Evolutionary conservation across 257 asterid species (phyloP), one percentile per base, ranked within the genome.

Genomic region (Eucommia ulmoides): DNA sequence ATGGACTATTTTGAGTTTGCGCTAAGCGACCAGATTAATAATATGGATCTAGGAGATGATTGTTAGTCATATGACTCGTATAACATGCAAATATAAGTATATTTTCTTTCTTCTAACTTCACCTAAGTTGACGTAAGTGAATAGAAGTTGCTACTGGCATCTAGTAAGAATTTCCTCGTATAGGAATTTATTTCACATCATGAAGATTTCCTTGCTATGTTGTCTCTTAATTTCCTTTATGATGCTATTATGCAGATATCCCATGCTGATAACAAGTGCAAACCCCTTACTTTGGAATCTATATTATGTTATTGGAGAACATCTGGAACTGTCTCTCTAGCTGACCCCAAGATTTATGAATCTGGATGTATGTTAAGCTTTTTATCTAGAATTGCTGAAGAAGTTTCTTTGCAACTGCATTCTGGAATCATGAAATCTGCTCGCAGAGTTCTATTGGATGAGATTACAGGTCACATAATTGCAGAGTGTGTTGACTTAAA

Each of bases 371-470:
- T 56, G 33, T 65, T 45, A 26, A 60, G 71, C 68, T 73, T 84
- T 64, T 55, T 78, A 58, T 75, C 83, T 33, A 70, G 63, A 62
- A 69, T 85, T 54, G 73, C 92, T 59, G 84, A 77, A 60, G 84
- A 74, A 61, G 79, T 85, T 73, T 82, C 84, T 58, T 69, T 70
- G 20, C 94, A 89, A 62, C 93, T 89, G 52, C 85, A 85, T 63
- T 38, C 24, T 7, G 88, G 83, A 56, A 75, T 89, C 66, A 82
- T 89, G 92, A 89, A 72, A 73, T 65, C 98, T 24, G 92, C 96
- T 65, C 91, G 82, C 17, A 84, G 89, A 56, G 68, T 79, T 66
- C 52, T 83, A 49, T 81, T 89, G 22, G 94, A 89, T 68, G 96
- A 85, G 77, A 85, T 89, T 59, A 80, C 85, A 42, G 65, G 91